Evolutionary conservation across 352 stramenopile genomes (phyloP).

Genomic region (Pythium monospermum): DNA sequence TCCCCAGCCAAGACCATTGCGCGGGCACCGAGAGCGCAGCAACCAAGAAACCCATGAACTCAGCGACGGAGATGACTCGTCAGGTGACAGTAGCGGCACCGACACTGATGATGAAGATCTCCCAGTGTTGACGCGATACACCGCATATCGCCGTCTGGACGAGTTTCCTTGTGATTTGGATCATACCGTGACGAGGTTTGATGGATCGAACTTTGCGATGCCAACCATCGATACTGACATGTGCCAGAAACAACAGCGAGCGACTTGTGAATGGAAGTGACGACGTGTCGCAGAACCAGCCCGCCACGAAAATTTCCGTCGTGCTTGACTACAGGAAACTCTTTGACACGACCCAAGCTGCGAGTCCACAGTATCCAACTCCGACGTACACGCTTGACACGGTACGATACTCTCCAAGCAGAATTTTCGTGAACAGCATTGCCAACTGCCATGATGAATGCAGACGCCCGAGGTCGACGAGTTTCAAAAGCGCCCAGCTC

Average conservation of each 20-base stretch:
- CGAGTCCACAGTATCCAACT: not conserved
- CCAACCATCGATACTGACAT: not conserved
- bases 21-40: not conserved
- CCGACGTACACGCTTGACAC: not conserved
- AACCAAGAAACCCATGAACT: slow-evolving; percentile 9
- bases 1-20: too few relatives aligned
- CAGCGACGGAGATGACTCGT: not conserved
- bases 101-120: slow-evolving; percentile 14
- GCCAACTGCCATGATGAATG: not conserved
- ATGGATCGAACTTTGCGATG: not conserved
- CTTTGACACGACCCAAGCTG: not conserved
- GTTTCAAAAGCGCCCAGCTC: slow-evolving; percentile 18
- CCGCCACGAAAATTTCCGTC: not conserved
- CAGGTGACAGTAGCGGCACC: slow-evolving; percentile 1
- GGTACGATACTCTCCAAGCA: too few relatives aligned
- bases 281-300: not conserved
- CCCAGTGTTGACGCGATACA: slow-evolving; percentile 4
- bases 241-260: not conserved
- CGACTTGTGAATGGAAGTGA: not conserved
- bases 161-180: slow-evolving; percentile 7
- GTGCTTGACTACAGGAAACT: slow-evolving; percentile 10
- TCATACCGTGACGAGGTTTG: not conserved
- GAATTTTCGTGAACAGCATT: too few relatives aligned
- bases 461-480: not conserved
- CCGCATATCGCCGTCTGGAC: not conserved